Evolutionary conservation across 192 early-diverging fungal genomes (phyloP), one percentile per base, ranked within the genome.

Genomic region (Coemansia sp.): DNA sequence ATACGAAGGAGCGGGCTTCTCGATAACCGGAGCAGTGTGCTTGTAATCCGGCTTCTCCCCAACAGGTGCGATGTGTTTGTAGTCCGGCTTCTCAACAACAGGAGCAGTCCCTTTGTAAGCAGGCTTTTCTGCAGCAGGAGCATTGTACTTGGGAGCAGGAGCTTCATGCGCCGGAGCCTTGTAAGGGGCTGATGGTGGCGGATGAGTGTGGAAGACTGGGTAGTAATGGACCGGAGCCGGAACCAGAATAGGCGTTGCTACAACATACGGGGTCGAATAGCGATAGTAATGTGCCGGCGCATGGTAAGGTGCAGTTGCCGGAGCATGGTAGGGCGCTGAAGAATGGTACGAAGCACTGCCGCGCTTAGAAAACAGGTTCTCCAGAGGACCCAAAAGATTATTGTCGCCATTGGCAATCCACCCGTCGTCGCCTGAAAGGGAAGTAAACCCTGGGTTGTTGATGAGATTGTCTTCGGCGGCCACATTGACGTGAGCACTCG

Each of bases 401-500:
- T 36, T 20, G 9, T 66, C 54, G 36, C 70, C 70, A 16, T 73
- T 65, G 3, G 70, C 64, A 10, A 55, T 53, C 59, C 59, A 66
- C 39, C 70, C 70, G 45, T 37, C 59, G 53, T 63, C 63, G 15
- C 64, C 70, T 3, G 54, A 28, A 6, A 73, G 48, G 5, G 20
- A 43, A 28, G 26, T 53, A 10, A 59, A 19, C 1, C 55, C 52
- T 0, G 58, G 55, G 42, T 73, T 73, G 64, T 63, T 73, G 41
- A 55, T 44, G 26, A 57, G 21, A 43, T 73, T 73, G 37, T 73
- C 64, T 16, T 50, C 28, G 12, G 38, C 12, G 5, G 52, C 56
- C 10, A 45, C 12, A 40, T 73, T 67, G 14, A 39, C n/a, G 39
- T 73, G 61, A 11, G 57, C 37, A 35, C 51, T 63, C 35, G 48